A percentile compares a stretch with the other conserved stretches of the same genome.
These are phyloP conservation scores for Neohortaea acidophila DNA, from an alignment of 495 filamentous ascomycete species.

Conservation along the genomic window DNA sequence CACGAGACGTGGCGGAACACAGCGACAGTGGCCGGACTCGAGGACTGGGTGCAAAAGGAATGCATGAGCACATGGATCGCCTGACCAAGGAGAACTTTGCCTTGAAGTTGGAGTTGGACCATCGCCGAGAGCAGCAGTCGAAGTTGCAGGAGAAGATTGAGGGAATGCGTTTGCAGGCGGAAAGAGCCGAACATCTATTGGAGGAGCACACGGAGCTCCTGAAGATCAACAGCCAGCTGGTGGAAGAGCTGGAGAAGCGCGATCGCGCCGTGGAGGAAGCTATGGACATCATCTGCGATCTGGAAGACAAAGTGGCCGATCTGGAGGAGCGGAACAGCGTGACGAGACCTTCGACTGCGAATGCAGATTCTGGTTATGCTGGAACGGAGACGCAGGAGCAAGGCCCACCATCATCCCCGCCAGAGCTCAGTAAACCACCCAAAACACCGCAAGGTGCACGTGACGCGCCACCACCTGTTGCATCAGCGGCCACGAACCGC, in stretches of 20 bases:
- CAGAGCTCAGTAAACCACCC: background rate
- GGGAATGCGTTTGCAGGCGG: conserved; percentile 36
- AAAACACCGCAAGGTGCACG: background rate
- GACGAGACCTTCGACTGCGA: conserved; percentile 16
- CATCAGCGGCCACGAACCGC: conserved; percentile 9
- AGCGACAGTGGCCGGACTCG: background rate
- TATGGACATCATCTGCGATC: conserved; percentile 57
- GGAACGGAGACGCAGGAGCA: conserved; percentile 16
- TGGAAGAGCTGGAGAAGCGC: conserved; percentile 55
- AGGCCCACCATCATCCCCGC: conserved; percentile 13
- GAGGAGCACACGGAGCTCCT: conserved; percentile 23
- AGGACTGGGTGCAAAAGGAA: conserved; percentile 16
- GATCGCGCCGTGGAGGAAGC: conserved; percentile 72
- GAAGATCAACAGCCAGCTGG: conserved; percentile 50
- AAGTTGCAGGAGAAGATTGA: conserved; percentile 47
- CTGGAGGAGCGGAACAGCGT: conserved; percentile 6
- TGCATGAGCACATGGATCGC: conserved; percentile 29
- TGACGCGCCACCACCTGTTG: background rate
- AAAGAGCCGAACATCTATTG: conserved; percentile 20
- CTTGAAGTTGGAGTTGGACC: conserved; percentile 70
- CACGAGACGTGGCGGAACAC: background rate
- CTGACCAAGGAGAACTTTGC: conserved; percentile 83
- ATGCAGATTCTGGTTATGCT: conserved; percentile 18
- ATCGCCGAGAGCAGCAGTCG: conserved; percentile 43
- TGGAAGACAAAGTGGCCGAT: conserved; percentile 42